Conservation (phyloP, 257 asterid genomes). For the Gentiana macrophylla region DNA sequence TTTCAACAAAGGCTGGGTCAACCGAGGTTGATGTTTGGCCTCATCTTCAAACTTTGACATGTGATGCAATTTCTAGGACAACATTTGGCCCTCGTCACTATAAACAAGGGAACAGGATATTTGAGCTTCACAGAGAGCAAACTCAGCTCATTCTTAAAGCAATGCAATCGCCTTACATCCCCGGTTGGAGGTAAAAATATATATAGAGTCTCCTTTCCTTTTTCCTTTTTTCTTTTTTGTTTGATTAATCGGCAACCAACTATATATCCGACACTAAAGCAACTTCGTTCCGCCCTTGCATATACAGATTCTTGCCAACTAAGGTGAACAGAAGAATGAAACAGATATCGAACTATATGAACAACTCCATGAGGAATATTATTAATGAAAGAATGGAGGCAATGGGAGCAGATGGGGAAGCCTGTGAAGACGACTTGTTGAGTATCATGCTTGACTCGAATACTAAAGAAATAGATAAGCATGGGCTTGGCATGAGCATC, state of each 20-base stretch:
- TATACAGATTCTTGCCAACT: slow-evolving; percentile 5
- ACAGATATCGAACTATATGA: background rate
- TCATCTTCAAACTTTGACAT: too few relatives aligned
- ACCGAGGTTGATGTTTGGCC: background rate
- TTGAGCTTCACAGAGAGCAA: slow-evolving; percentile 11
- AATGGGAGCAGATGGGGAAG: slow-evolving; percentile 8
- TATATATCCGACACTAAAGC: too few relatives aligned
- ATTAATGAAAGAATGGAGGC: slow-evolving; percentile 6
- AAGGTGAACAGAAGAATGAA: slow-evolving; percentile 13
- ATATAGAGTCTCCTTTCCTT: too few relatives aligned
- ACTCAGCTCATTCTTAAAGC: background rate
- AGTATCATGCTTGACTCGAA: slow-evolving; percentile 13
- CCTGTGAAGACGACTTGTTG: slow-evolving; percentile 12
- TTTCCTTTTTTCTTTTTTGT: too few relatives aligned
- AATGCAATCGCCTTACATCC: too few relatives aligned
- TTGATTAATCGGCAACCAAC: too few relatives aligned
- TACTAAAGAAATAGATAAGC: slow-evolving; percentile 9
- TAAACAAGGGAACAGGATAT: slow-evolving; percentile 9
- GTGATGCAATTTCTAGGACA: too few relatives aligned
- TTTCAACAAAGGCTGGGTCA: background rate
- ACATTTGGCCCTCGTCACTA: too few relatives aligned
- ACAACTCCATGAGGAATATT: background rate
- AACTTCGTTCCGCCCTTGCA: too few relatives aligned
- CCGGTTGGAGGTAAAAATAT: too few relatives aligned
- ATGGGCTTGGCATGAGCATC: slow-evolving; percentile 14